Conservation (phyloP, 345 rosid genomes). For the thale cress (Arabidopsis thaliana) region TAIR10.1 NC_003075.7:14361001-14361500, state of each 20-base stretch:
- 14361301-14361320: slow-evolving; percentile 10
- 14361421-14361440: no score
- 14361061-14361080: neutral
- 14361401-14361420: neutral
- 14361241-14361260: neutral
- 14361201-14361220: slow-evolving; percentile 42
- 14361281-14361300: slow-evolving; percentile 24
- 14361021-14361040: slow-evolving; percentile 23
- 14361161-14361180: slow-evolving; percentile 45
- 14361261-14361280: slow-evolving; percentile 24
- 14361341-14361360: neutral
- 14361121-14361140: slow-evolving; percentile 41
- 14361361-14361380: neutral
- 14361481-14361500: neutral
- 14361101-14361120: slow-evolving; percentile 47
- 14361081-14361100: slow-evolving; percentile 44
- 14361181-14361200: slow-evolving; percentile 29
- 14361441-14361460: no score
- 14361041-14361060: slow-evolving; percentile 1
- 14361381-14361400: neutral
- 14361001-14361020: slow-evolving; percentile 10
- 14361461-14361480: neutral
- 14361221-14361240: neutral
- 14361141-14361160: slow-evolving; percentile 36
- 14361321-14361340: neutral